phyloP scores from a whole-genome alignment of 2,329 filamentous ascomycete genomes.

The Bipolaris zeicola region DNA sequence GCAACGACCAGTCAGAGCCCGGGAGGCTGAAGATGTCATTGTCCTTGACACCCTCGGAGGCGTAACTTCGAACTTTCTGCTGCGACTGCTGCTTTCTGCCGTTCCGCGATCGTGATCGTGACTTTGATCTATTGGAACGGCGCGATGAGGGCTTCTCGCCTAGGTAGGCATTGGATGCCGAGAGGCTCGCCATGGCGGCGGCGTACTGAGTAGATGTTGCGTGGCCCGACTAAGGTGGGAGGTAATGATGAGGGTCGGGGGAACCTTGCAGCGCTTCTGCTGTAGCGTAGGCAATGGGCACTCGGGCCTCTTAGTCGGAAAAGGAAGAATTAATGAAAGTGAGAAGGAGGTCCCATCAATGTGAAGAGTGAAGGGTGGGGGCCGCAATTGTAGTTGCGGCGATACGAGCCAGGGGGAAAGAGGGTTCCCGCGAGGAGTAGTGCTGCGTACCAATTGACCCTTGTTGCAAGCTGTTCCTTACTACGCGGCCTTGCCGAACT shows the following conservation, averaged over 20 bases:
- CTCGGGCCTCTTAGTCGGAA: slow-evolving; percentile 6
- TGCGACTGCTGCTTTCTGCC: slow-evolving; percentile 42
- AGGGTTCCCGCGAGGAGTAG: slow-evolving; percentile 22
- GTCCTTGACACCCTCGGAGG: slow-evolving; percentile 80
- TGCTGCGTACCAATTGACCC: slow-evolving; percentile 34
- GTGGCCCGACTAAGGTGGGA: slow-evolving; percentile 28
- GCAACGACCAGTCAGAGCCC: slow-evolving; percentile 78
- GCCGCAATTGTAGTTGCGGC: slow-evolving; percentile 32
- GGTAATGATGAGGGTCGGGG: slow-evolving; percentile 16
- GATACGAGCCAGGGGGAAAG: slow-evolving; percentile 32
- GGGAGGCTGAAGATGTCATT: slow-evolving; percentile 92
- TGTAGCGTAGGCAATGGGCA: slow-evolving; percentile 5
- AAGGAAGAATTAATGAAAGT: slow-evolving; percentile 43
- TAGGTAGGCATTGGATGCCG: slow-evolving; percentile 37
- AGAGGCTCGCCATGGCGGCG: slow-evolving; percentile 44
- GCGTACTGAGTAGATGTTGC: slow-evolving; percentile 30
- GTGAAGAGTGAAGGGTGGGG: slow-evolving; percentile 22
- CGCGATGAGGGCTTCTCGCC: slow-evolving; percentile 40
- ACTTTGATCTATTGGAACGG: slow-evolving; percentile 44
- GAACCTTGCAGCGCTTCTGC: slow-evolving; percentile 14
- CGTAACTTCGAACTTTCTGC: slow-evolving; percentile 60
- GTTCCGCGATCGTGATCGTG: slow-evolving; percentile 38
- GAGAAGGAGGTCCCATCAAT: slow-evolving; percentile 38
- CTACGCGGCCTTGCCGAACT: slow-evolving; percentile 24
- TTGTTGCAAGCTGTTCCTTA: slow-evolving; percentile 39